Base-by-base conservation (phyloP, 345 rosid species). In the Salix viminalis region DNA sequence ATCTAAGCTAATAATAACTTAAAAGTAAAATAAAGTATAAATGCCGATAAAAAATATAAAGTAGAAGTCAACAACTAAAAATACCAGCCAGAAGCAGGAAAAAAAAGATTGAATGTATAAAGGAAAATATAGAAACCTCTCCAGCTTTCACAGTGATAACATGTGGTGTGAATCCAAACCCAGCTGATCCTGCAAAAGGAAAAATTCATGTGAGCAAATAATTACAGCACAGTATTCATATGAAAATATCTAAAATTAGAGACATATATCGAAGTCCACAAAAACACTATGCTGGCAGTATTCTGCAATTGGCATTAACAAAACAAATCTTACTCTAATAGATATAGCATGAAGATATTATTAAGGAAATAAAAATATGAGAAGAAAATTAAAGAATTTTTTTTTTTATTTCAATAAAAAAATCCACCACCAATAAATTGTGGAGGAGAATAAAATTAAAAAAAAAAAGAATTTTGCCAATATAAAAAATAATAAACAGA, bases 141-240 rank as follows among this genome's bases (percentile, higher is more conserved):
- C 94, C 94, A 23, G 88, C 84, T 79, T 88, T 88, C 62, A 90
- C 94, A 65, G 83, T 85, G 79, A 90, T 88, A 72, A 90, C 79
- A 74, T 90, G 89, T 14, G 94, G 94, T 0, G 84, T 84, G 76
- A 90, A 88, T 48, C 90, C 90, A 79, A 82, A 32, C 67, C 90
- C 88, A 12, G 80, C 73, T 30, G 86, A 73, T 65, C 92, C 94
- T 90, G 92, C 79, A 83, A 77, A 44, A 30, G 77, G 36, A 73
- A 69, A 79, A 67, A n/a, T 3, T 30, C 66, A 21, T 32, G 41
- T 67, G 11, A 67, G 71, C 39, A 69, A 72, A 24, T 44, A 23
- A n/a, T 30, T 1, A 44, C 50, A 44, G 50, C 16, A 44, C 50
- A 44, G 50, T 44, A 13, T 44, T 44, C 16, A 13, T 13, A 2